Evolutionary conservation across 495 filamentous ascomycete species (phyloP).

Genomic region (Penicillium atrosanguineum): DNA sequence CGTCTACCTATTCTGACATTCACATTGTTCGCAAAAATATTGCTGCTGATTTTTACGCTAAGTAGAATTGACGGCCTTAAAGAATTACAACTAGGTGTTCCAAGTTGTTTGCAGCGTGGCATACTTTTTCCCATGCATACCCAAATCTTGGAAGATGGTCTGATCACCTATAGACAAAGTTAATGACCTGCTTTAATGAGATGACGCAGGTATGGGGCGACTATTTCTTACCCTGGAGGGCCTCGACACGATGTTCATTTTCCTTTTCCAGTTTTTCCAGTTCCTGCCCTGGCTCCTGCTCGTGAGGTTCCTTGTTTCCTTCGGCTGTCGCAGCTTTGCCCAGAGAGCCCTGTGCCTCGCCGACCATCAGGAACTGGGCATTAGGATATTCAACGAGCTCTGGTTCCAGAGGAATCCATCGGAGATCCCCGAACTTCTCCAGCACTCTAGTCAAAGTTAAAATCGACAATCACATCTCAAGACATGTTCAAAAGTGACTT

Average conservation of each 20-base stretch:
- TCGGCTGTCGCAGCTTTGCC: constrained; percentile 62
- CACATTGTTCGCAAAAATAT: neutral
- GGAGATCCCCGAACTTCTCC: constrained; percentile 69
- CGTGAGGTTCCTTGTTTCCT: constrained; percentile 54
- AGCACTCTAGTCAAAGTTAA: constrained; percentile 44
- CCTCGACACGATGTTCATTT: constrained; percentile 57
- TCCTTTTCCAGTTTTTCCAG: constrained; percentile 59
- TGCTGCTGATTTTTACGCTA: neutral
- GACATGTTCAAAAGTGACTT: constrained; percentile 22
- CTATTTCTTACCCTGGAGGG: constrained; percentile 46
- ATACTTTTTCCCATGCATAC: constrained; percentile 50
- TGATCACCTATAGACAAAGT: constrained; percentile 39
- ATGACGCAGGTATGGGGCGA: neutral
- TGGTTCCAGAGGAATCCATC: constrained; percentile 73
- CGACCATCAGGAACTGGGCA: constrained; percentile 80
- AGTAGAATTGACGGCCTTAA: neutral
- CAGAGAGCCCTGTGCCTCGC: constrained; percentile 60
- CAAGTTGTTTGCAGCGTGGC: constrained; percentile 49
- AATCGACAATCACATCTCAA: neutral
- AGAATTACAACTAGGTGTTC: constrained; percentile 20
- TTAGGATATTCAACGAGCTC: constrained; percentile 77
- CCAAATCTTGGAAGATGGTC: constrained; percentile 54
- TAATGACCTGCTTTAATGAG: neutral
- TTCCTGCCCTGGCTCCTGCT: constrained; percentile 60
- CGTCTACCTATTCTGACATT: neutral